Percentiles rank a stretch among this genome's conserved stretches.
phyloP scores from a whole-genome alignment of 768 basidiomycete genomes.

The Mycena maculata region DNA sequence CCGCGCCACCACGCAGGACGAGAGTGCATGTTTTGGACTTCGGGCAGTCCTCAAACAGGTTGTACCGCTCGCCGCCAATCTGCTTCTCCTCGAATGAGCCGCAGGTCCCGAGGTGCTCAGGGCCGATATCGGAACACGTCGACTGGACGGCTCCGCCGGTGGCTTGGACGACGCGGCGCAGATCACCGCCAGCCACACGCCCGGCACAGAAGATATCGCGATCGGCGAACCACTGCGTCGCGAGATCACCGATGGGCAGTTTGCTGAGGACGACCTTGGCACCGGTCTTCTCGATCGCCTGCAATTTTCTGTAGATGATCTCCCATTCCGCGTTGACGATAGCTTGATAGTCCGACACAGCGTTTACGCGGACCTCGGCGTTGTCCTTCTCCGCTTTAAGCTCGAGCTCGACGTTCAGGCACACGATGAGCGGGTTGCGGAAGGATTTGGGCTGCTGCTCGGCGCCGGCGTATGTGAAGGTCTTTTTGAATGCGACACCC shows the following conservation, averaged over 20 bases:
- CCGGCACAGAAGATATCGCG: conserved; percentile 99
- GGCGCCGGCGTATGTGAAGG: conserved; percentile 98
- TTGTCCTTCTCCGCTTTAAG: conserved; percentile 99
- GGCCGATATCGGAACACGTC: conserved; percentile 91
- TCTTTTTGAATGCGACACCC: conserved; percentile 99
- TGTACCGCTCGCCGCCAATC: conserved; percentile 96
- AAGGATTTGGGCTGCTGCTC: conserved; percentile 98
- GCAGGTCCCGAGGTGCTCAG: conserved; percentile 94
- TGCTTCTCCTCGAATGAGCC: conserved; percentile 93
- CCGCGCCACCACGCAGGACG: conserved; percentile 93
- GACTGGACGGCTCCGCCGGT: conserved; percentile 96
- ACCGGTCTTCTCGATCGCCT: conserved; percentile 95
- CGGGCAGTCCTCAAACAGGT: conserved; percentile 92
- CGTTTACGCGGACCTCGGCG: conserved; percentile 96
- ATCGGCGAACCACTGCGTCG: conserved; percentile 99
- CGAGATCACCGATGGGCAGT: conserved; percentile 97
- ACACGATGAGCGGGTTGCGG: conserved; percentile 87
- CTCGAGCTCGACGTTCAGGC: conserved; percentile 97
- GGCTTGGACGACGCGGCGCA: conserved; percentile 94
- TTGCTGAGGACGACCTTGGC: conserved; percentile 98
- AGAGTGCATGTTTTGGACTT: conserved; percentile 97
- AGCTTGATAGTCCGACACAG: conserved; percentile 97
- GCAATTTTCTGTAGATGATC: conserved; percentile 97
- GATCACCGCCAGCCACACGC: conserved; percentile 89
- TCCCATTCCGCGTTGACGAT: conserved; percentile 99